These are phyloP conservation scores for Ogataea trehaloabstinens DNA, from an alignment of 805 yeast genomes.

Conservation along the genomic window DNA sequence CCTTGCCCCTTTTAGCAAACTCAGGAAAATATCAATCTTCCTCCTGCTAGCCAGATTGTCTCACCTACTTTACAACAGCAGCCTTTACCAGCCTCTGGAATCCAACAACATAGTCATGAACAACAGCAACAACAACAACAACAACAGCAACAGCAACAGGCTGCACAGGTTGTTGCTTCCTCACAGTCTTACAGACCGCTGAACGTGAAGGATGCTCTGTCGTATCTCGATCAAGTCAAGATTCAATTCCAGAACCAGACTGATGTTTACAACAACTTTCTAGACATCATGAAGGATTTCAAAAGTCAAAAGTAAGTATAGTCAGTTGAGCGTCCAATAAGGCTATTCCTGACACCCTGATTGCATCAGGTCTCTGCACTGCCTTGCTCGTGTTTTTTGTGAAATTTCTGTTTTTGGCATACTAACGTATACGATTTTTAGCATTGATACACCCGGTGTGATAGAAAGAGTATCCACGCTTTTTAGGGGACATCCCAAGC, in stretches of 20 bases:
- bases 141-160: slow-evolving; percentile 20
- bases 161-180: slow-evolving; percentile 24
- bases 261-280: slow-evolving; percentile 91
- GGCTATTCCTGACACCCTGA: neutral
- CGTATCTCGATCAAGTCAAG: slow-evolving; percentile 94
- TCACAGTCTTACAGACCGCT: slow-evolving; percentile 63
- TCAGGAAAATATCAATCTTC: slow-evolving; percentile 30
- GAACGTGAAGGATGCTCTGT: slow-evolving; percentile 93
- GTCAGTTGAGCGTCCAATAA: neutral
- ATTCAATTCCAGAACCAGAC: slow-evolving; percentile 89
- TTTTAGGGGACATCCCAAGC: slow-evolving; percentile 88
- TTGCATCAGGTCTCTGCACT: slow-evolving; percentile 4
- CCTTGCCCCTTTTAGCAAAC: slow-evolving; percentile 12
- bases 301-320: slow-evolving; percentile 75
- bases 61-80: slow-evolving; percentile 19
- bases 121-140: slow-evolving; percentile 21
- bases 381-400: neutral
- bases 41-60: slow-evolving; percentile 29
- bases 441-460: slow-evolving; percentile 97
- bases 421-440: slow-evolving; percentile 23
- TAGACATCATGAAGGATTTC: slow-evolving; percentile 98
- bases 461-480: slow-evolving; percentile 90
- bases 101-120: slow-evolving; percentile 13
- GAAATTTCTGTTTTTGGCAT: slow-evolving; percentile 1
- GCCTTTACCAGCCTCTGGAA: slow-evolving; percentile 17